These are phyloP conservation scores for Xylaria longipes DNA, from an alignment of 495 filamentous ascomycete species.

Conservation along the genomic window DNA sequence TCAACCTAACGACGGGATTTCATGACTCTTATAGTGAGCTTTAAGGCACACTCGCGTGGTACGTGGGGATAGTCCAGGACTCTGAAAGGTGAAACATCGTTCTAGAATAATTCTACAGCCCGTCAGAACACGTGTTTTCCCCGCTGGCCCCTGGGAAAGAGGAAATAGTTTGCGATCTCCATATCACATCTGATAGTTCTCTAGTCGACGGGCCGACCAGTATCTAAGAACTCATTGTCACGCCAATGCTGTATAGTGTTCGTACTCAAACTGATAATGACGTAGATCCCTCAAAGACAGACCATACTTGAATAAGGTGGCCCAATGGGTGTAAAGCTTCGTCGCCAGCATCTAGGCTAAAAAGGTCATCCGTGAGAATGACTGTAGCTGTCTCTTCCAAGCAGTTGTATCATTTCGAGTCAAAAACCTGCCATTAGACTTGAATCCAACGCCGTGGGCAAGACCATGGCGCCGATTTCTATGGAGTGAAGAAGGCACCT, in stretches of 20 bases:
- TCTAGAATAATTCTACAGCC: constrained; percentile 11
- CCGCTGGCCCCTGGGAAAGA: neutral
- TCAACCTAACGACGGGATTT: neutral
- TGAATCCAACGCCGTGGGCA: neutral
- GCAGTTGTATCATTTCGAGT: neutral
- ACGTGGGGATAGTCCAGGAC: neutral
- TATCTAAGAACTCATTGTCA: neutral
- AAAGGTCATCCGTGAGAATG: neutral
- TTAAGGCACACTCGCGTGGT: constrained; percentile 11
- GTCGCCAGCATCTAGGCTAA: neutral
- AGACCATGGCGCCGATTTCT: neutral
- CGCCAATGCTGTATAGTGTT: neutral
- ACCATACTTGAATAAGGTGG: neutral
- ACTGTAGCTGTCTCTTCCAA: neutral
- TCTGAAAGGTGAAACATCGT: neutral
- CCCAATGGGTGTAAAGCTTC: neutral
- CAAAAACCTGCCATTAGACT: neutral
- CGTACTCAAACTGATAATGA: neutral
- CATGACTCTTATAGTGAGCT: constrained; percentile 12
- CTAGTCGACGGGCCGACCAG: neutral
- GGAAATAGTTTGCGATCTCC: neutral
- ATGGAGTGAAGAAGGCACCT: neutral
- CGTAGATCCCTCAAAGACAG: neutral
- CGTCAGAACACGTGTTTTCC: neutral
- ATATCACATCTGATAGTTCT: neutral